phyloP scores from a whole-genome alignment of 2,329 filamentous ascomycete species.

The Epichloe glyceriae region DNA sequence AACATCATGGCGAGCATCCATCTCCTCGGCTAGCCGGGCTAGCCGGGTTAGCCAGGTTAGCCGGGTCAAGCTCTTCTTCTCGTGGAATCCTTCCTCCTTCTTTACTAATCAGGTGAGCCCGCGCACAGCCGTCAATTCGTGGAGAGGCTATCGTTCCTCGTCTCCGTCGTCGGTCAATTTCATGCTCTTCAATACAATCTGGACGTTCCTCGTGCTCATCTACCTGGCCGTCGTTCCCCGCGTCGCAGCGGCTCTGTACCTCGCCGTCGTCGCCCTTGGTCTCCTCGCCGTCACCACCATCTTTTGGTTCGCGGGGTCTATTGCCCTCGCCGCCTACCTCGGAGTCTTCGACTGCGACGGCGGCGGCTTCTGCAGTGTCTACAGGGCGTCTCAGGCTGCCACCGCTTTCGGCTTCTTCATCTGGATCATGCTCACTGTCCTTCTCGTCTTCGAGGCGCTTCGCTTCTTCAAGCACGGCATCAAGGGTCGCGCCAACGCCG shows the following conservation, averaged over 20 bases:
- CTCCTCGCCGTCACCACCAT: slow-evolving; percentile 63
- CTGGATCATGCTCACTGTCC: slow-evolving; percentile 38
- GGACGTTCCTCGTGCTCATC: slow-evolving; percentile 58
- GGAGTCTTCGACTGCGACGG: slow-evolving; percentile 41
- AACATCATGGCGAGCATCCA: not conserved
- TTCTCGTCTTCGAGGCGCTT: slow-evolving; percentile 34
- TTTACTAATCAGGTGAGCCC: not conserved
- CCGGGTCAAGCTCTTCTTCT: not conserved
- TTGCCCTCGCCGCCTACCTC: slow-evolving; percentile 58
- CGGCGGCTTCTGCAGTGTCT: slow-evolving; percentile 34
- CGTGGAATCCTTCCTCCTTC: not conserved
- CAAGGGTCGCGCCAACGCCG: slow-evolving; percentile 16
- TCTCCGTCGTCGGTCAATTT: slow-evolving; percentile 55
- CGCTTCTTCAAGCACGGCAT: slow-evolving; percentile 21
- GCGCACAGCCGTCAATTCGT: slow-evolving; percentile 7
- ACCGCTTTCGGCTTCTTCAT: slow-evolving; percentile 54
- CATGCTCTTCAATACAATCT: slow-evolving; percentile 66
- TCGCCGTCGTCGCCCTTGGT: slow-evolving; percentile 51
- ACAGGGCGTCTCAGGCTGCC: slow-evolving; percentile 45
- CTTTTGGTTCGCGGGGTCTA: slow-evolving; percentile 83
- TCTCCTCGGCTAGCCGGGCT: not conserved
- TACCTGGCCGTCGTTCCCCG: slow-evolving; percentile 59
- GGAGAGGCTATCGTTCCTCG: slow-evolving; percentile 24
- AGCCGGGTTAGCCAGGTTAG: too few species aligned
- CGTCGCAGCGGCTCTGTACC: slow-evolving; percentile 46